Base-by-base conservation (phyloP, 345 rosid genomes). In the Noccaea bulbosa region DNA sequence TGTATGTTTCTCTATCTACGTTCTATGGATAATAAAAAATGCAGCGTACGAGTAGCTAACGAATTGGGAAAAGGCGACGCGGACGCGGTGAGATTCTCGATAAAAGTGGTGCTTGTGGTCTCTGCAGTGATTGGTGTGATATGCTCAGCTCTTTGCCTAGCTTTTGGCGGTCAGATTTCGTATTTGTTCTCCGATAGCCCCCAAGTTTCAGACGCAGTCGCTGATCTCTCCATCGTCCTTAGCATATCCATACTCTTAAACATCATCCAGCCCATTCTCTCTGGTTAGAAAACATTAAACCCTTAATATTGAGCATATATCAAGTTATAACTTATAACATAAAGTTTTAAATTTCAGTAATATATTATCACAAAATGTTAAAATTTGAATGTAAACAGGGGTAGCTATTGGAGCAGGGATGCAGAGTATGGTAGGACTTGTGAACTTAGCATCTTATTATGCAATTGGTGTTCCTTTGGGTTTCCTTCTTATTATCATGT, bases 21-120 rank as follows among this genome's bases (percentile, higher is more conserved):
- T 4, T 41, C 5, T 53, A 46, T 17, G 8, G 48, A 53, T 34
- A 9, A 16, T 7, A 16, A 37, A 27, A 70, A 43, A 34, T 11
- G 17, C 67, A 84, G 93, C 12, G 91, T 90, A 1, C 78, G 85
- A n/a, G 86, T 86, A 4, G 79, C 90, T 3, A 90, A 90, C 66
- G 93, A 90, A 67, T 56, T 90, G 11, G 93, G 96, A 16, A 68
- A 75, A 56, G 90, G 91, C 58, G 73, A 86, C 59, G 85, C 83
- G 0, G 57, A 76, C 2, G 86, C 88, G 0, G 80, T 83, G n/a
- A 82, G 60, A 34, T 82, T 87, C 73, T 67, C 96, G 0, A 83
- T 84, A 22, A 83, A 84, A 75, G 83, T 82, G 12, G 75, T 71
- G 2, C 40, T 86, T 11, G 6, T 15, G 3, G 78, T 79, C 47